Percentiles rank a stretch among this genome's conserved stretches.
Conservation (phyloP, 1,284 basidiomycete genomes). For the Cryptococcus neoformans region DNA sequence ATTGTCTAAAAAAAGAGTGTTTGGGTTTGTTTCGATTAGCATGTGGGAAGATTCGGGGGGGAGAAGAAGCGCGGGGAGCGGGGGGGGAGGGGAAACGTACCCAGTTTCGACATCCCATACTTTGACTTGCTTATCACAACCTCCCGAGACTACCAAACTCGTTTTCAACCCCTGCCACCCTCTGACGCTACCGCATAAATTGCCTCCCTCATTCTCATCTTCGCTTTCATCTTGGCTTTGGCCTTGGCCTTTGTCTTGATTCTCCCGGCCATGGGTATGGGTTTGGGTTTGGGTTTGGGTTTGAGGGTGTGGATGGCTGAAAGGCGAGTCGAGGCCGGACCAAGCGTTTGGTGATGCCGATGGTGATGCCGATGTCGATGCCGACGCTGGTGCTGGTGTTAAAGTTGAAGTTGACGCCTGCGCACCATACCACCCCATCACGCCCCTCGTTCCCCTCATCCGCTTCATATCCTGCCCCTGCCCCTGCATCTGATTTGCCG, state of each 20-base stretch:
- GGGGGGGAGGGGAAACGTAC: slow-evolving; percentile 51
- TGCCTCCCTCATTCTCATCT: slow-evolving; percentile 48
- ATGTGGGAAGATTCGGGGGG: no score
- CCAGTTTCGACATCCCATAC: slow-evolving; percentile 90
- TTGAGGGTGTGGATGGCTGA: background rate
- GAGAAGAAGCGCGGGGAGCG: no score
- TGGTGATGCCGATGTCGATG: no score
- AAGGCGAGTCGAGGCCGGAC: background rate
- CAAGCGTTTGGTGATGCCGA: background rate
- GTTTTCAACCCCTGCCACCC: slow-evolving; percentile 62
- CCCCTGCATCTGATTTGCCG: background rate
- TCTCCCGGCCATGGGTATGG: background rate
- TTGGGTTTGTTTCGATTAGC: background rate
- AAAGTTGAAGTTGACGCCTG: background rate
- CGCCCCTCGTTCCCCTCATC: slow-evolving; percentile 24
- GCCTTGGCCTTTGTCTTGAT: background rate
- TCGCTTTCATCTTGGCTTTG: background rate
- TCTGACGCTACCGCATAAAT: slow-evolving; percentile 62
- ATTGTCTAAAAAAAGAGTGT: slow-evolving; percentile 55
- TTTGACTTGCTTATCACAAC: slow-evolving; percentile 82
- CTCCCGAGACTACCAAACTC: slow-evolving; percentile 81
- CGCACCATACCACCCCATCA: slow-evolving; percentile 6
- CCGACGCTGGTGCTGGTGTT: background rate
- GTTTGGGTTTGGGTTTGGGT: background rate
- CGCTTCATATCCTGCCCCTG: background rate